Conservation (phyloP, 495 filamentous ascomycete genomes). For the Tetracladium setigerum region DNA sequence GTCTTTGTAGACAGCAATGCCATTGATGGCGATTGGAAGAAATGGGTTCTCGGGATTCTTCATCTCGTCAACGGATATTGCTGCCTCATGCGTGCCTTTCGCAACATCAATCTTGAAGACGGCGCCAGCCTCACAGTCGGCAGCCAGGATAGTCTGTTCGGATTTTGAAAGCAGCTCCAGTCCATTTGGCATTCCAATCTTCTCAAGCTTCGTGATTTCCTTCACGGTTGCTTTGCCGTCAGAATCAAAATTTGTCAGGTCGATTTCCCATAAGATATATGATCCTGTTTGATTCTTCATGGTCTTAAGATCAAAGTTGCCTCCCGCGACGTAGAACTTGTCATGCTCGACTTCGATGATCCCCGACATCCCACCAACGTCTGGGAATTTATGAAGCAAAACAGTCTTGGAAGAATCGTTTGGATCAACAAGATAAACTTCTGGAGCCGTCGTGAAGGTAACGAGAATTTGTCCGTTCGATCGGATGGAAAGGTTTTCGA, state of each 20-base stretch:
- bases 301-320: slow-evolving; percentile 22
- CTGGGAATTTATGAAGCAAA: neutral
- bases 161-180: slow-evolving; percentile 17
- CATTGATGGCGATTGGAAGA: slow-evolving; percentile 26
- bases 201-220: slow-evolving; percentile 24
- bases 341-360: slow-evolving; percentile 32
- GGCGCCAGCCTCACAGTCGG: slow-evolving; percentile 30
- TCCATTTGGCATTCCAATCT: slow-evolving; percentile 33
- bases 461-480: slow-evolving; percentile 22
- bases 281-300: slow-evolving; percentile 25
- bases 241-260: slow-evolving; percentile 11
- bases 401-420: neutral
- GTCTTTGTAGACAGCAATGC: slow-evolving; percentile 21
- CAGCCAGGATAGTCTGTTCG: slow-evolving; percentile 20
- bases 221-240: slow-evolving; percentile 10
- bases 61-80: slow-evolving; percentile 17
- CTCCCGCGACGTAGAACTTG: slow-evolving; percentile 30
- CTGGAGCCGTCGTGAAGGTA: slow-evolving; percentile 16
- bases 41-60: neutral
- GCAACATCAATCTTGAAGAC: slow-evolving; percentile 26
- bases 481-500: slow-evolving; percentile 27
- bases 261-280: slow-evolving; percentile 26
- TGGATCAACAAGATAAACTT: slow-evolving; percentile 1
- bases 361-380: slow-evolving; percentile 26
- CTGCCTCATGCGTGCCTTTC: slow-evolving; percentile 17